Conservation (phyloP, 208 protist genomes). For the Crithidia mellificae region DNA sequence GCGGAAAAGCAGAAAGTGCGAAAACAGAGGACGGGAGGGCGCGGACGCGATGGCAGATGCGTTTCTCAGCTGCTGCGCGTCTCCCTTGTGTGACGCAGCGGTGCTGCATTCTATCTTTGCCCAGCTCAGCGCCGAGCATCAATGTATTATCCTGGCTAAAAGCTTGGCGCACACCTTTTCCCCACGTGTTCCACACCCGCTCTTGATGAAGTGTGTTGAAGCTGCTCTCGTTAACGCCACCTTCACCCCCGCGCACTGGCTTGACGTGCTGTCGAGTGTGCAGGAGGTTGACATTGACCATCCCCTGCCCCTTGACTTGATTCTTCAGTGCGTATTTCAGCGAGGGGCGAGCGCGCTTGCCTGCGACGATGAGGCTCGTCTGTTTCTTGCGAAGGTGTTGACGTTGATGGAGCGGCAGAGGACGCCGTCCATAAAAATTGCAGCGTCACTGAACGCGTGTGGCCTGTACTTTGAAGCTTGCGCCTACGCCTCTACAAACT, state of each 20-base stretch:
- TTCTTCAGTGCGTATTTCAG: conserved; percentile 13
- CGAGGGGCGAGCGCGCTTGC: not conserved
- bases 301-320: conserved; percentile 1
- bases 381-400: conserved; percentile 12
- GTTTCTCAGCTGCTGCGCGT: conserved; percentile 31
- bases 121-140: conserved; percentile 27
- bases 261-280: not conserved
- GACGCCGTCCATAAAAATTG: not conserved
- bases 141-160: conserved; percentile 12
- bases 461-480: conserved; percentile 27
- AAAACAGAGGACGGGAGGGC: no score
- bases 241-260: conserved; percentile 20
- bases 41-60: conserved; percentile 19
- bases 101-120: conserved; percentile 15
- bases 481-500: conserved; percentile 16
- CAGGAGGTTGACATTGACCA: not conserved
- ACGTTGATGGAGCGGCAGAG: conserved; percentile 7
- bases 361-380: conserved; percentile 13
- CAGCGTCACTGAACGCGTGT: conserved; percentile 11
- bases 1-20: not conserved
- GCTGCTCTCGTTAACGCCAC: not conserved
- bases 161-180: not conserved
- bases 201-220: not conserved
- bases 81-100: conserved; percentile 12
- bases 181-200: no score